Evolutionary conservation across 169 alveolate genomes (phyloP), one percentile per base, ranked within the genome.

Genomic region (Cyclospora cayetanensis): DNA sequence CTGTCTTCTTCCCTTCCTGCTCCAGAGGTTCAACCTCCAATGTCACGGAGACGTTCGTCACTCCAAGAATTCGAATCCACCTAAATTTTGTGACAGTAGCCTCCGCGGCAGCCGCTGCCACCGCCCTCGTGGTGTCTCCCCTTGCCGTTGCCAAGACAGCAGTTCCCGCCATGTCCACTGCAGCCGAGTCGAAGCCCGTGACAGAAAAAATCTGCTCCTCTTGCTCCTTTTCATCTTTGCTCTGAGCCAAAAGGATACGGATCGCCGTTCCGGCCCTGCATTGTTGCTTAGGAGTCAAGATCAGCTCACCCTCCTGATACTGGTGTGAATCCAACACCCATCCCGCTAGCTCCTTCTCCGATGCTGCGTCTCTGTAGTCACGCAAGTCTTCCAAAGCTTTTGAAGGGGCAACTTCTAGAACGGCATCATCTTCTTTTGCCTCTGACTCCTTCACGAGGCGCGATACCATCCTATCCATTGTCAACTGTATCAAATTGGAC

Each of bases 181-280:
- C 55, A 37, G 83, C 55, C n/a, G 83, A 43, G 34, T 70, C 55
- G 34, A 70, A 37, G 18, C 52, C 83, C 55, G 53, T 9, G 12
- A 70, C 53, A 35, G 29, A 70, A 25, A 70, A 70, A 2, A 4
- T 70, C 2, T 29, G 53, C 11, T 70, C 11, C 34, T 20, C 43
- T 3, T 37, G 55, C 39, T 1, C 83, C 39, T 46, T 20, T 18
- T 29, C 35, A 31, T 29, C 55, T 70, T 29, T 35, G 55, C 83
- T 70, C 1, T 35, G 43, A 2, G 53, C 22, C 4, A 53, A 70
- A 1, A 70, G n/a, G n/a, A 70, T 70, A 20, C 55, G 39, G 4
- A 70, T 70, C 9, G 83, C 83, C 1, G 83, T 53, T 34, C 39
- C 83, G 4, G 39, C 39, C 55, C n/a, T 70, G 55, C 83, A 53